Conservation (phyloP, 345 rosid genomes). For the Syzygium aromaticum region DNA sequence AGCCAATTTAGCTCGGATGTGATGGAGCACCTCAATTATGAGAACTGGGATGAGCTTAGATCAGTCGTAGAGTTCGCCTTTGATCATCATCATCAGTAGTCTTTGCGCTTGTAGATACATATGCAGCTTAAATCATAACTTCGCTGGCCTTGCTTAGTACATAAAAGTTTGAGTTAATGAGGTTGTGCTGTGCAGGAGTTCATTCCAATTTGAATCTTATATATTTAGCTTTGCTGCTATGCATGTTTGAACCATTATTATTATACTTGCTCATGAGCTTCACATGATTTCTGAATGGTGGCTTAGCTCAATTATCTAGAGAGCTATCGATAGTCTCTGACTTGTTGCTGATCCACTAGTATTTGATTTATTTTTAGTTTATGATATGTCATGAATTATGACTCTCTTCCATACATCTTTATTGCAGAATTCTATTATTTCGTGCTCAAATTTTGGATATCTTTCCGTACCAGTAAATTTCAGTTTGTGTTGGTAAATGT, state of each 20-base stretch:
- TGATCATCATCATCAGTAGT: conserved; percentile 7
- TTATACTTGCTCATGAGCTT: neutral
- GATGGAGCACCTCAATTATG: conserved; percentile 18
- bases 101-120: neutral
- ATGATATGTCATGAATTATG: neutral
- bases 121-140: neutral
- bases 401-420: neutral
- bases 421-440: neutral
- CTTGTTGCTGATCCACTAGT: neutral
- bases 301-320: neutral
- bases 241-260: neutral
- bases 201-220: neutral
- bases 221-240: neutral
- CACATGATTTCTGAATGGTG: neutral
- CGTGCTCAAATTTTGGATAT: neutral
- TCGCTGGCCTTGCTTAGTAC: neutral
- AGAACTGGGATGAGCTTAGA: conserved; percentile 72
- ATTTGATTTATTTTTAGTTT: neutral
- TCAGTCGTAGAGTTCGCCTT: conserved; percentile 58
- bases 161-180: neutral
- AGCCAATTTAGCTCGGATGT: conserved; percentile 17
- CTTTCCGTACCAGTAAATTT: neutral
- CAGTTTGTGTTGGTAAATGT: neutral
- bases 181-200: neutral
- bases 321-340: neutral